Evolutionary conservation across 225 moss, liverwort and hornwort genomes (phyloP).

Genomic region (Lunularia cruciata): DNA sequence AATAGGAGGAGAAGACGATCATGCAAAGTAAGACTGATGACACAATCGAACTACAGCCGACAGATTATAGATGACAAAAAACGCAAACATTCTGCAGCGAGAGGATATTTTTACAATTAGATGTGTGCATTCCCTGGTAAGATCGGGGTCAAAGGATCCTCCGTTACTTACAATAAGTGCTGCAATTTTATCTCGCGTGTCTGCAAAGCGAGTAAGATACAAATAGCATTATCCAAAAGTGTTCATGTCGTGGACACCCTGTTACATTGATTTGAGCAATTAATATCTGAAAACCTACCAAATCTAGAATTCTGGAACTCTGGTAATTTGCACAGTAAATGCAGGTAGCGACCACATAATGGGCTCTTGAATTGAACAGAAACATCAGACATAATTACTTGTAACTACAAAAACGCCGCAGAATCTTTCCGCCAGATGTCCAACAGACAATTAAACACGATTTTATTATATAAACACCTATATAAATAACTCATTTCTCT

Average conservation of each 20-base stretch:
- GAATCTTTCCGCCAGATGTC: background rate
- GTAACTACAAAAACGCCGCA: too few relatives aligned
- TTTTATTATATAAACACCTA: background rate
- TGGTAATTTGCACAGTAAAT: too few relatives aligned
- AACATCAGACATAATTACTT: too few relatives aligned
- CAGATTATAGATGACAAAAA: background rate
- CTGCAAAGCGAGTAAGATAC: slow-evolving; percentile 34
- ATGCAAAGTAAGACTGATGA: too few relatives aligned
- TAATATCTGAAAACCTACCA: too few relatives aligned
- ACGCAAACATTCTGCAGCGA: background rate
- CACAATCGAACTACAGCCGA: background rate
- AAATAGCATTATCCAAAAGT: too few relatives aligned
- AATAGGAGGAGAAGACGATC: too few relatives aligned
- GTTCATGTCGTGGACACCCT: too few relatives aligned
- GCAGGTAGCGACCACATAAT: too few relatives aligned
- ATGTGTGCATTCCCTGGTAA: slow-evolving; percentile 77
- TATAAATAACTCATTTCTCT: background rate
- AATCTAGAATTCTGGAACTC: too few relatives aligned
- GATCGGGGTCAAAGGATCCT: slow-evolving; percentile 62
- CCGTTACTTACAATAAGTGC: slow-evolving; percentile 55
- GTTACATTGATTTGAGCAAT: too few relatives aligned
- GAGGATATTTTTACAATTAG: slow-evolving; percentile 72
- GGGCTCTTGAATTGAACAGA: too few relatives aligned
- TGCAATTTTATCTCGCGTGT: slow-evolving; percentile 56
- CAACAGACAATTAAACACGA: background rate